Conservation (phyloP, 768 basidiomycete species). For the Macrolepiota dolichaula region DNA sequence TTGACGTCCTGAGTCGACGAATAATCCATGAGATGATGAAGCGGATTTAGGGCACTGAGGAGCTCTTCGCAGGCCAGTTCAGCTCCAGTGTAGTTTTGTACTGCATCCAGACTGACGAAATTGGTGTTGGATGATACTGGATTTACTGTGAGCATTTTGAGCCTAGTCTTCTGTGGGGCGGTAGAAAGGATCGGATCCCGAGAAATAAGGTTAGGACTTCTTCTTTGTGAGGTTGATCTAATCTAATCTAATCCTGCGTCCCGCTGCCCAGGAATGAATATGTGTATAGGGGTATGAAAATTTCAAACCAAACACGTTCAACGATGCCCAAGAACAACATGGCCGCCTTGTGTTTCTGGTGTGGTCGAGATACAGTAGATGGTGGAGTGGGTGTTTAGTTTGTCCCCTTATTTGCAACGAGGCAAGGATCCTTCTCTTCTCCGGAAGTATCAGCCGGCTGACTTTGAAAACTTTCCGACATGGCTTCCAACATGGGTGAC, state of each 20-base stretch:
- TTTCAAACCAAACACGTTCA: neutral
- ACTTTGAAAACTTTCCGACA: too few species aligned
- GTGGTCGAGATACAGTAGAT: neutral
- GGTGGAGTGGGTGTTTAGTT: neutral
- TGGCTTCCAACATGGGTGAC: neutral
- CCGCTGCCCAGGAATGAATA: too few species aligned
- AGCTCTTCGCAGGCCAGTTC: constrained; percentile 48
- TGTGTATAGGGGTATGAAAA: neutral
- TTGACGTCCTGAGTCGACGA: neutral
- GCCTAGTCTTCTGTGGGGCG: neutral
- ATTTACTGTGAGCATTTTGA: neutral
- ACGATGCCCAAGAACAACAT: neutral
- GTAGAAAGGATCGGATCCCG: neutral
- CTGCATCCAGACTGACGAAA: neutral
- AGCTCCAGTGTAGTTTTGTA: constrained; percentile 4
- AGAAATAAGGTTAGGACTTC: neutral
- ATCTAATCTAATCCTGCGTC: neutral
- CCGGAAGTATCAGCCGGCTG: neutral
- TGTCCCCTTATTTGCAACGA: neutral
- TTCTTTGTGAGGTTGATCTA: neutral
- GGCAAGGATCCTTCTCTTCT: neutral
- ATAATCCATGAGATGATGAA: constrained; percentile 52
- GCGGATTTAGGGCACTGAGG: constrained; percentile 54
- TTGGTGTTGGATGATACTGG: constrained; percentile 8
- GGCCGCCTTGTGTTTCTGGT: neutral